Evolutionary conservation across 352 stramenopile species (phyloP).

Genomic region (Pseudoperonospora humuli): DNA sequence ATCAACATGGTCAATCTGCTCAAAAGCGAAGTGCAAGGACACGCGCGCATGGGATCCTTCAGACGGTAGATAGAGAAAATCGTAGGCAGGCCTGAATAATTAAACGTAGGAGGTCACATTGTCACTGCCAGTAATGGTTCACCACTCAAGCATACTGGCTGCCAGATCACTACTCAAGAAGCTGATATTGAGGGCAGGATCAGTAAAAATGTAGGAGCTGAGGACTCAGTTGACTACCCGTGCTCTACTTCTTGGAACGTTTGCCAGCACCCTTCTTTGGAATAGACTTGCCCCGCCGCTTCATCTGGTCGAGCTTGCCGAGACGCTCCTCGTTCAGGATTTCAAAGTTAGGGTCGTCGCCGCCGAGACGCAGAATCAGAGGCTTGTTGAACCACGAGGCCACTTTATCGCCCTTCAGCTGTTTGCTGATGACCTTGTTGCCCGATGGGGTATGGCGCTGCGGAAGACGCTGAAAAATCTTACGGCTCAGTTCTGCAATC

Average conservation of each 20-base stretch:
- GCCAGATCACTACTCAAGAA: neutral
- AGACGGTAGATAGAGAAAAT: no score
- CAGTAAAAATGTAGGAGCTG: no score
- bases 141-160: no score
- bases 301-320: conserved; percentile 78
- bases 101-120: no score
- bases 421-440: conserved; percentile 87
- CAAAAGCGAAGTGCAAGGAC: no score
- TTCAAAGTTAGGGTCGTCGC: conserved; percentile 81
- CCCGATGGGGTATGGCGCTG: conserved; percentile 71
- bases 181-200: no score
- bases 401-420: conserved; percentile 82
- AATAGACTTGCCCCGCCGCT: conserved; percentile 78
- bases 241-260: conserved; percentile 71
- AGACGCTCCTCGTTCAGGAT: conserved; percentile 74
- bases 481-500: conserved; percentile 71
- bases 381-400: conserved; percentile 85
- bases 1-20: no score
- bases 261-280: conserved; percentile 86
- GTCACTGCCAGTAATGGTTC: no score
- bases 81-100: no score
- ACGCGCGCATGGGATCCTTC: no score
- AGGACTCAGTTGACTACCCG: no score
- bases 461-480: conserved; percentile 85
- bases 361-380: conserved; percentile 56